Percentiles rank a stretch among this genome's conserved stretches.
Conservation (phyloP, 2,329 filamentous ascomycete species). For the Hypomyces rosellus region DNA sequence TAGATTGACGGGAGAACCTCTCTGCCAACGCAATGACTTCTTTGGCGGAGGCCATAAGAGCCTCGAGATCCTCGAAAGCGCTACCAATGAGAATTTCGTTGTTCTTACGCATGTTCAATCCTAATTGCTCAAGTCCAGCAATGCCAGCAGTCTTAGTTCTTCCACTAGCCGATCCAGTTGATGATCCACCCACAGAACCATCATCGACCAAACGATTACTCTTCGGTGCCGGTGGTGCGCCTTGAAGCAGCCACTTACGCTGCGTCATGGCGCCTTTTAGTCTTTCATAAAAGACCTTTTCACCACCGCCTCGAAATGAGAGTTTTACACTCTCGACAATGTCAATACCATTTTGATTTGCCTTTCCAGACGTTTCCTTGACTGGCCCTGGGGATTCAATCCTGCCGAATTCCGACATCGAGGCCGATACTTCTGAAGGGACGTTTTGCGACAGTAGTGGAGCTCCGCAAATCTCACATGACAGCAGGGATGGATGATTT, state of each 20-base stretch:
- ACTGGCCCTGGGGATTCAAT: conserved; percentile 74
- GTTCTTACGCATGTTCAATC: conserved; percentile 78
- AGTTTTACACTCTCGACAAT: conserved; percentile 75
- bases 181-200: conserved; percentile 22
- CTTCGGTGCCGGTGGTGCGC: conserved; percentile 79
- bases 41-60: conserved; percentile 94
- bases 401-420: conserved; percentile 36
- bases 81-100: conserved; percentile 89
- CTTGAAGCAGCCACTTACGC: conserved; percentile 89
- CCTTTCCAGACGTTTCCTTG: conserved; percentile 34
- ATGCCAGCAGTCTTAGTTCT: conserved; percentile 70
- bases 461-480: conserved; percentile 88
- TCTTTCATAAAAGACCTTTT: conserved; percentile 83
- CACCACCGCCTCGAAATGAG: conserved; percentile 84
- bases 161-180: conserved; percentile 22
- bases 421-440: conserved; percentile 26
- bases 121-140: conserved; percentile 81
- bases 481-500: conserved; percentile 79
- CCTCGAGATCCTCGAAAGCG: conserved; percentile 93
- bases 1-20: conserved; percentile 66
- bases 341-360: conserved; percentile 38
- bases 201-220: conserved; percentile 37
- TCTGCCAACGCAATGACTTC: conserved; percentile 92
- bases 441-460: conserved; percentile 55
- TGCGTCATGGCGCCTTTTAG: conserved; percentile 84